A percentile compares a stretch with the other conserved stretches of the same genome.
Evolutionary conservation across 2,329 filamentous ascomycete species (phyloP).

Genomic region (Polytolypa hystricis): DNA sequence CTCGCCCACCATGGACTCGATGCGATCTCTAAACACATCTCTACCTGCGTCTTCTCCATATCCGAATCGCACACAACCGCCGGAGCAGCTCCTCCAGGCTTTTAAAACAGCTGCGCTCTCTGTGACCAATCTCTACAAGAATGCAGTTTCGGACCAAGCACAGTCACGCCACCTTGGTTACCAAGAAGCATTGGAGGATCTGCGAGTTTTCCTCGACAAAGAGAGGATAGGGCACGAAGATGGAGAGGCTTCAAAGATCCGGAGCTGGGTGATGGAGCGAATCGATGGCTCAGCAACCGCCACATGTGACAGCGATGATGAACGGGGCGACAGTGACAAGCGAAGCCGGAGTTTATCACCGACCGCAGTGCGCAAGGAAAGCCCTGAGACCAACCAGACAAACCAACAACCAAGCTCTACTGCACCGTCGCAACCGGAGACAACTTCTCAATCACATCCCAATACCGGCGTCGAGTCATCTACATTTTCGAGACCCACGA

Average conservation of each 20-base stretch:
- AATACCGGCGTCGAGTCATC: slow-evolving; percentile 12
- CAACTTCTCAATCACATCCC: slow-evolving; percentile 14
- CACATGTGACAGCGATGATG: slow-evolving; percentile 35
- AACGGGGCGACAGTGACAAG: slow-evolving; percentile 29
- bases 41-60: slow-evolving; percentile 43
- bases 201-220: slow-evolving; percentile 74
- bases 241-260: slow-evolving; percentile 60
- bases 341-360: slow-evolving; percentile 28
- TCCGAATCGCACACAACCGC: slow-evolving; percentile 27
- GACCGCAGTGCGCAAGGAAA: slow-evolving; percentile 22
- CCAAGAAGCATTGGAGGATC: slow-evolving; percentile 84
- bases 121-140: slow-evolving; percentile 94
- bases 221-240: slow-evolving; percentile 67
- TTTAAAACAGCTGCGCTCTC: slow-evolving; percentile 90
- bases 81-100: slow-evolving; percentile 59
- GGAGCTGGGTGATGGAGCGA: slow-evolving; percentile 47
- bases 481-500: slow-evolving; percentile 16
- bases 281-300: slow-evolving; percentile 31
- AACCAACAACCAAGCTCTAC: slow-evolving; percentile 21
- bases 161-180: slow-evolving; percentile 73
- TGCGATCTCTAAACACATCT: slow-evolving; percentile 52
- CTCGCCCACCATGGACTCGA: slow-evolving; percentile 46
- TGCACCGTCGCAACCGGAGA: slow-evolving; percentile 19
- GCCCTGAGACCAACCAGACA: slow-evolving; percentile 17
- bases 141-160: slow-evolving; percentile 65